Conservation (phyloP, 2,329 filamentous ascomycete genomes). For the Bisporella sp. region DNA sequence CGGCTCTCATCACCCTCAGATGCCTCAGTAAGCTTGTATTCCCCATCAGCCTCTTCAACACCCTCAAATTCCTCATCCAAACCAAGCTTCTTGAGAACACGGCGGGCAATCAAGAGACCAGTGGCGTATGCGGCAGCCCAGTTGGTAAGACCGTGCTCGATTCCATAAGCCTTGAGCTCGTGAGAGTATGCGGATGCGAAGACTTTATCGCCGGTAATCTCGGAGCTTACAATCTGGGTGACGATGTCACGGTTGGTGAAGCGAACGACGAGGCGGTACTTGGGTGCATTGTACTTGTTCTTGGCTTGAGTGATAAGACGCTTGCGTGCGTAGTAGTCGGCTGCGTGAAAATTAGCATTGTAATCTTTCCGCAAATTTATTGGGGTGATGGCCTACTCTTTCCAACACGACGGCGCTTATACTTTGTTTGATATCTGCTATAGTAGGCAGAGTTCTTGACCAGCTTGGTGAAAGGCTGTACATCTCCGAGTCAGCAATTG, state of each 20-base stretch:
- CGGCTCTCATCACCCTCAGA: conserved; percentile 85
- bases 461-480: conserved; percentile 85
- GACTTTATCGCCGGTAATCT: conserved; percentile 97
- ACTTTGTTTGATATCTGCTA: conserved; percentile 99
- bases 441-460: conserved; percentile 99
- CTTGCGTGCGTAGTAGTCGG: conserved; percentile 68
- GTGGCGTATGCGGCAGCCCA: conserved; percentile 97
- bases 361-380: too few relatives aligned
- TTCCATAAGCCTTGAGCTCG: conserved; percentile 96
- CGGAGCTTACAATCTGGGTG: conserved; percentile 92
- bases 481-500: conserved; percentile 96
- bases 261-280: conserved; percentile 98
- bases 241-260: conserved; percentile 99
- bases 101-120: conserved; percentile 93
- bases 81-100: conserved; percentile 93
- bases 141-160: conserved; percentile 98
- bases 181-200: conserved; percentile 88
- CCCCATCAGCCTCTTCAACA: conserved; percentile 95
- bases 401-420: conserved; percentile 89
- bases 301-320: conserved; percentile 99
- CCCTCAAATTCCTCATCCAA: conserved; percentile 88
- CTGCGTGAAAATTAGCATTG: too few relatives aligned
- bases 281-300: conserved; percentile 99
- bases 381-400: conserved; percentile 55
- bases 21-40: conserved; percentile 93